These are phyloP conservation scores for Tolypocladium pustulatum DNA, from an alignment of 2,329 filamentous ascomycete species.

Conservation along the genomic window DNA sequence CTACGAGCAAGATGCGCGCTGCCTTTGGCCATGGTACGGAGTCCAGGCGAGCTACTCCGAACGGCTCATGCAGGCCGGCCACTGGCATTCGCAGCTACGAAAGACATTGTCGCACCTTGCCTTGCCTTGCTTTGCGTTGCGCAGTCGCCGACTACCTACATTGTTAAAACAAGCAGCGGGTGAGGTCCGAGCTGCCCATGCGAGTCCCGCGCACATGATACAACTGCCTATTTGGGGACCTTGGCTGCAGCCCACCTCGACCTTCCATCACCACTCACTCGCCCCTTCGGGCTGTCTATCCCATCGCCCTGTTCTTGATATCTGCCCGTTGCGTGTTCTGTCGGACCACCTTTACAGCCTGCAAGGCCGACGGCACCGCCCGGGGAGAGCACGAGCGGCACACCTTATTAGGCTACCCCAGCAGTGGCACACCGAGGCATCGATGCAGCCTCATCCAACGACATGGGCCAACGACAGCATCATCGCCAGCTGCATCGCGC, in stretches of 20 bases:
- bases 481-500: constrained; percentile 41
- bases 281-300: neutral
- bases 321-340: neutral
- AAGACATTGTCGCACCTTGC: no score
- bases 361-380: neutral
- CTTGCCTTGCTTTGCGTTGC: no score
- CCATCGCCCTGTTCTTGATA: neutral
- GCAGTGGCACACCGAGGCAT: neutral
- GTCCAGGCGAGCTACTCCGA: no score
- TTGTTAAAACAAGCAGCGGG: no score
- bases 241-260: neutral
- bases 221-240: neutral
- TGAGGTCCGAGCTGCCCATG: neutral
- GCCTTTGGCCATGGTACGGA: no score
- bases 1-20: no score
- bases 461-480: constrained; percentile 15
- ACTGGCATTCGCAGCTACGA: no score
- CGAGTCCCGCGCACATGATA: neutral
- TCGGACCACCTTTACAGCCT: neutral
- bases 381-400: neutral
- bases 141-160: neutral
- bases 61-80: no score
- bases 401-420: no score
- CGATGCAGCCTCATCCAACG: neutral
- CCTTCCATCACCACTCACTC: neutral